Base-by-base conservation (phyloP, 495 filamentous ascomycete genomes). In the Evansstolkia leycettana region DNA sequence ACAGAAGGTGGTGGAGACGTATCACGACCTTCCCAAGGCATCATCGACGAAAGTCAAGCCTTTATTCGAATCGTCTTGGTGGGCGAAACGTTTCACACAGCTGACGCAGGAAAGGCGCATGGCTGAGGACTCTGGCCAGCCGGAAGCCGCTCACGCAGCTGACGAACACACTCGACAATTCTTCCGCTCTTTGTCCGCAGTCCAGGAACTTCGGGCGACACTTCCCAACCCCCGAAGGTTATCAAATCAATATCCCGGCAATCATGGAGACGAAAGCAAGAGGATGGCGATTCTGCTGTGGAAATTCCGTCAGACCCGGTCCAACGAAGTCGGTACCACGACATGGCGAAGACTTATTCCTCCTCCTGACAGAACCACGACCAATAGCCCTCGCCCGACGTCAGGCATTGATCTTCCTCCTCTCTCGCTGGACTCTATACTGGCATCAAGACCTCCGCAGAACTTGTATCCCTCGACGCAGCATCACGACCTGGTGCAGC, bases 341-440 rank as follows among this genome's bases (percentile, higher is more conserved):
- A 67, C 59, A n/a, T 75, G 70, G 70, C 54, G 63, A 38, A 55
- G 52, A 19, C 44, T 75, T n/a, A 52, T 64, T 14, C 55, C 64
- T 11, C 61, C 65, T 0, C 53, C 65, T 0, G 54, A 58, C 15
- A 58, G 60, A 7, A 57, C 41, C 20, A 38, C 50, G 7, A 54
- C 61, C 28, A 62, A 56, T 31, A 67, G 62, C 40, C 60, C 64
- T 1, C 44, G 51, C 17, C 41, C 58, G 10, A 34, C 38, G 11
- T 42, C 48, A 13, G 57, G 54, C 3, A 54, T 64, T n/a, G 58
- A 60, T 27, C 53, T 65, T 11, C 59, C 58, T 25, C 58, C 62
- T 29, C 50, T 64, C 13, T 57, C 60, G 7, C 37, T 64, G 25
- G 60, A 65, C 19, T 55, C 60, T 0, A 56, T 62, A 26, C 43